phyloP scores from a whole-genome alignment of 805 yeast genomes.

The Ogataea dorogensis region DNA sequence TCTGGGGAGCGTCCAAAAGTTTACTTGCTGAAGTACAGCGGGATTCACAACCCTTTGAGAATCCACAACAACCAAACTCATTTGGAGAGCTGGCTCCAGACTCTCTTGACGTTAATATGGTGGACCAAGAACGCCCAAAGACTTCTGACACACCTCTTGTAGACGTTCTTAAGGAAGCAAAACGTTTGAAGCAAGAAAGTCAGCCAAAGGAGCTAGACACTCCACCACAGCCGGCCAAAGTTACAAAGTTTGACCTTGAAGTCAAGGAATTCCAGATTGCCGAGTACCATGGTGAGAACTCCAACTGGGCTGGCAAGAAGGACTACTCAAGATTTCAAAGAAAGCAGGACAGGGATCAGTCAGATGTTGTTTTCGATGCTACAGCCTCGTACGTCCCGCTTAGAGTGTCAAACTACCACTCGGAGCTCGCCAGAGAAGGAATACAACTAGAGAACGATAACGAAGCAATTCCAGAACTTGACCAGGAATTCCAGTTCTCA shows the following conservation, averaged over 20 bases:
- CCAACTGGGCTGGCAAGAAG: constrained; percentile 16
- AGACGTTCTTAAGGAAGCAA: constrained; percentile 13
- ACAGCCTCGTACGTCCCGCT: constrained; percentile 16
- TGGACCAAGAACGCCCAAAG: background rate
- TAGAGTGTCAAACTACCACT: constrained; percentile 16
- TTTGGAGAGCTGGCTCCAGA: constrained; percentile 1
- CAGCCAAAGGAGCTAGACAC: constrained; percentile 2
- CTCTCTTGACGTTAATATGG: background rate
- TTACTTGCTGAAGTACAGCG: background rate
- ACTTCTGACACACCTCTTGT: constrained; percentile 4
- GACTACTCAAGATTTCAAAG: constrained; percentile 20
- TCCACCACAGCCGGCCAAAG: constrained; percentile 5
- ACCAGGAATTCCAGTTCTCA: constrained; percentile 14
- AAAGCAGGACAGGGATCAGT: constrained; percentile 3
- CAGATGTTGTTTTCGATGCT: constrained; percentile 22
- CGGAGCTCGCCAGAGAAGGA: constrained; percentile 14
- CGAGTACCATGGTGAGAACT: constrained; percentile 11
- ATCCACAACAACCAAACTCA: too few relatives aligned
- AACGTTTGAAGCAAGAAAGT: constrained; percentile 9
- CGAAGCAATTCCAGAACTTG: constrained; percentile 18
- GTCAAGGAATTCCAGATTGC: constrained; percentile 3
- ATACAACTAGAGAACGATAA: constrained; percentile 10
- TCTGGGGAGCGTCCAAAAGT: too few relatives aligned
- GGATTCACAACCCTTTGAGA: too few relatives aligned
- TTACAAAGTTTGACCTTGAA: constrained; percentile 11